These are phyloP conservation scores for Fusarium denticulatum DNA, from an alignment of 2,329 filamentous ascomycete species.

Conservation along the genomic window DNA sequence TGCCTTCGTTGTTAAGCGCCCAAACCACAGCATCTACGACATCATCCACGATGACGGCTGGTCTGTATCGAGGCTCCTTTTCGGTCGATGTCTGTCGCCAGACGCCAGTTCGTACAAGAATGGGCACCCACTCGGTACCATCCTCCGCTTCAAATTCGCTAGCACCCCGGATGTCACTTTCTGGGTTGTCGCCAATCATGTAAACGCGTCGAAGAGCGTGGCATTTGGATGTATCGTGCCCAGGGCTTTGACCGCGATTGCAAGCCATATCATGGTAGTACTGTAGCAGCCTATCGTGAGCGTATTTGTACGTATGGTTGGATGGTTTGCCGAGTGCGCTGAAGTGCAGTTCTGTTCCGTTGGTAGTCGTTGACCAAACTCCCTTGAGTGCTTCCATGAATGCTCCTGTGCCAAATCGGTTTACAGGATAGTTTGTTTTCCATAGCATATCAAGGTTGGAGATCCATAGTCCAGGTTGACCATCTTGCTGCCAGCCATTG, in stretches of 20 bases:
- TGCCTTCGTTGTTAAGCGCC: constrained; percentile 70
- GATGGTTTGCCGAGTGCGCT: constrained; percentile 86
- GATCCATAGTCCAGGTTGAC: constrained; percentile 84
- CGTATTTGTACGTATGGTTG: constrained; percentile 81
- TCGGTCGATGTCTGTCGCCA: constrained; percentile 60
- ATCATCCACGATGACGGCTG: constrained; percentile 74
- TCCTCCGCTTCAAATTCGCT: constrained; percentile 75
- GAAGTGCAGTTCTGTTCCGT: constrained; percentile 67
- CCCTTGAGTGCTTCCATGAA: constrained; percentile 86
- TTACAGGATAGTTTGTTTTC: constrained; percentile 85
- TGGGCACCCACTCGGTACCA: constrained; percentile 79
- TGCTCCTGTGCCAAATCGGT: constrained; percentile 89
- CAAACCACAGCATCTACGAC: constrained; percentile 81
- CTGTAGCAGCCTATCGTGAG: constrained; percentile 75
- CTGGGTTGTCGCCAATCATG: constrained; percentile 93
- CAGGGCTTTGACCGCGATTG: constrained; percentile 18
- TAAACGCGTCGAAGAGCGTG: constrained; percentile 79
- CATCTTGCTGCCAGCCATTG: constrained; percentile 82
- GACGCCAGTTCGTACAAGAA: constrained; percentile 84
- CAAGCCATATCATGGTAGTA: constrained; percentile 44
- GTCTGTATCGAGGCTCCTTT: constrained; percentile 65
- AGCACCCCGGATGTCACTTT: constrained; percentile 89
- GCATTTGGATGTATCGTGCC: constrained; percentile 40
- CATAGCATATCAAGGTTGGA: constrained; percentile 92
- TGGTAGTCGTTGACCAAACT: constrained; percentile 79